Evolutionary conservation across 805 yeast species (phyloP).

Genomic region (Yamadazyma nakazawae): DNA sequence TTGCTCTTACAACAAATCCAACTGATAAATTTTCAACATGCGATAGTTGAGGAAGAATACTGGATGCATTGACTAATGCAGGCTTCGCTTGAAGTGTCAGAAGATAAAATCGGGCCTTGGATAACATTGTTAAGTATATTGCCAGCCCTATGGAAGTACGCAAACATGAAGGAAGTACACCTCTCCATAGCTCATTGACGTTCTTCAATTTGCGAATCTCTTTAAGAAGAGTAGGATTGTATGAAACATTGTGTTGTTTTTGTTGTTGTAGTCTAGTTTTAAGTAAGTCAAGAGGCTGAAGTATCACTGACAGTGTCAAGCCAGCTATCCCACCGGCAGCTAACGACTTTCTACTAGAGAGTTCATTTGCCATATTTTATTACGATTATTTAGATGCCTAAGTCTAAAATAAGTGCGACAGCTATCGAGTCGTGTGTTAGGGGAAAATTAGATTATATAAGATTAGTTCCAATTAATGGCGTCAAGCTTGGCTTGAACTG

Average conservation of each 20-base stretch:
- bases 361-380: constrained; percentile 12
- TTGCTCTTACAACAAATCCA: constrained; percentile 76
- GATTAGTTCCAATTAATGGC: constrained; percentile 4
- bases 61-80: constrained; percentile 6
- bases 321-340: constrained; percentile 75
- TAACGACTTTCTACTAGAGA: constrained; percentile 15
- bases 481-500: constrained; percentile 11
- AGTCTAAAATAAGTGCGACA: neutral
- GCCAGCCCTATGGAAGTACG: constrained; percentile 92
- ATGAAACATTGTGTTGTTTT: constrained; percentile 16
- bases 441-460: neutral
- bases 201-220: constrained; percentile 43
- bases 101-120: constrained; percentile 52
- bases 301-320: constrained; percentile 66
- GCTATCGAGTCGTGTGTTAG: neutral
- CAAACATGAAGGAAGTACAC: constrained; percentile 85
- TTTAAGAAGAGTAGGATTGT: constrained; percentile 31
- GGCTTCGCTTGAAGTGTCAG: constrained; percentile 24
- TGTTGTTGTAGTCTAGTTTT: constrained; percentile 76
- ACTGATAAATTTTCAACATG: constrained; percentile 66
- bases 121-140: constrained; percentile 71
- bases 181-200: constrained; percentile 75
- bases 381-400: neutral
- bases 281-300: constrained; percentile 87
- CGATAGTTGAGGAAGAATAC: constrained; percentile 62